Evolutionary conservation across 768 basidiomycete species (phyloP), one percentile per base, ranked within the genome.

Genomic region (Suillus fuscotomentosus): DNA sequence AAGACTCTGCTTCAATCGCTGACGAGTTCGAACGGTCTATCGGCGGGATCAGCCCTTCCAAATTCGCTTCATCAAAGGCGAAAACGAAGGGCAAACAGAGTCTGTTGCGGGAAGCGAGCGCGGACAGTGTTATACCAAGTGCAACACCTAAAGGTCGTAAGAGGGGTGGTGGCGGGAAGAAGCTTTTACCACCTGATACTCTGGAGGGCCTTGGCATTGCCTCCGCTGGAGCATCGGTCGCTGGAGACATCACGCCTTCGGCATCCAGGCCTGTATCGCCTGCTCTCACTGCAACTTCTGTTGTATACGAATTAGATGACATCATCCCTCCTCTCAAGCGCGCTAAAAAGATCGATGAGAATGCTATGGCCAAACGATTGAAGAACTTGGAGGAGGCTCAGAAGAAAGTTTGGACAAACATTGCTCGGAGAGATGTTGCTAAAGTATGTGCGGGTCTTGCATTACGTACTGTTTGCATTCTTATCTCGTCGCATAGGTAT

Each of bases 401-500:
- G 78, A 83, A 86, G 64, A 95, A 94, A 77, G 89, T 94, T 10
- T 97, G 95, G 95, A 88, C 88, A 24, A 92, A 89, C 69, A 95
- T 97, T 57, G 95, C 93, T 1, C 83, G 86, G 67, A 83, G 87
- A 69, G 95, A 96, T 69, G 86, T 96, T 55, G 88, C 89, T 36
- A 95, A 92, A 83, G 95, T 91, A 68, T 64, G 76, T 63, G 41
- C 48, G 36, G 42, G 13, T 17, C 22, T 39, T 11, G 43, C 22
- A 13, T 59, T 39, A 47, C 15, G 24, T 41, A 45, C 17, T 34
- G 31, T 41, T 61, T 68, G 20, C 22, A 66, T 65, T 56, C 65
- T 63, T 41, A 64, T 62, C 48, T 48, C 45, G 36, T 48, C 13
- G 41, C 42, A 24, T 48, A 95, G 93, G 94, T 91, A 27, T 92